A percentile compares a stretch with the other conserved stretches of the same genome.
phyloP scores from a whole-genome alignment of 441 rosid genomes.

The Pelargonium myrrhifolium region DNA sequence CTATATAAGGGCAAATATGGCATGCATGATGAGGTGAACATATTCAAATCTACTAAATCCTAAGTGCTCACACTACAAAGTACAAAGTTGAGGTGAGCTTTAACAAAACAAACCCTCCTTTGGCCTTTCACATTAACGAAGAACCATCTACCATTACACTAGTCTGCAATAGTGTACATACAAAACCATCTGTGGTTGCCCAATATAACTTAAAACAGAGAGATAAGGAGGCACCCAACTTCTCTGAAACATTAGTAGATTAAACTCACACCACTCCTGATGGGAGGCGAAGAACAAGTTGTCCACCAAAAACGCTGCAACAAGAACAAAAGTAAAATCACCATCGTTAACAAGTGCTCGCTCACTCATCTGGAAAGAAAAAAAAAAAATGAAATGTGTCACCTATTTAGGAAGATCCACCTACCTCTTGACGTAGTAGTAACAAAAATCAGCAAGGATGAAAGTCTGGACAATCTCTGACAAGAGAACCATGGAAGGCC shows the following conservation, averaged over 20 bases:
- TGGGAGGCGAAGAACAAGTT: conserved; percentile 93
- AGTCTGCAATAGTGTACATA: not conserved
- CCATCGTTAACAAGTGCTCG: not conserved
- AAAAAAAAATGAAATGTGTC: not conserved
- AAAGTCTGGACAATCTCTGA: conserved; percentile 55
- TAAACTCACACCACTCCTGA: conserved; percentile 75
- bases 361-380: not conserved
- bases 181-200: not conserved
- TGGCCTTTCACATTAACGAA: no score
- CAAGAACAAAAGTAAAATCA: not conserved
- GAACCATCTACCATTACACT: not conserved
- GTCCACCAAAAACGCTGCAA: conserved; percentile 93
- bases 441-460: conserved; percentile 60
- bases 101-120: no score
- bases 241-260: not conserved
- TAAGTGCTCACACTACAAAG: no score
- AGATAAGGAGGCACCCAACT: not conserved
- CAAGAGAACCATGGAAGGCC: conserved; percentile 62
- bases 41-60: no score
- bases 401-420: not conserved
- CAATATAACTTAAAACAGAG: not conserved
- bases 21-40: no score
- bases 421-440: conserved; percentile 57
- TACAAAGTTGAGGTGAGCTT: no score
- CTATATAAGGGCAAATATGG: no score